phyloP scores from a whole-genome alignment of 305 asterid species.

The Striga hermonthica region DNA sequence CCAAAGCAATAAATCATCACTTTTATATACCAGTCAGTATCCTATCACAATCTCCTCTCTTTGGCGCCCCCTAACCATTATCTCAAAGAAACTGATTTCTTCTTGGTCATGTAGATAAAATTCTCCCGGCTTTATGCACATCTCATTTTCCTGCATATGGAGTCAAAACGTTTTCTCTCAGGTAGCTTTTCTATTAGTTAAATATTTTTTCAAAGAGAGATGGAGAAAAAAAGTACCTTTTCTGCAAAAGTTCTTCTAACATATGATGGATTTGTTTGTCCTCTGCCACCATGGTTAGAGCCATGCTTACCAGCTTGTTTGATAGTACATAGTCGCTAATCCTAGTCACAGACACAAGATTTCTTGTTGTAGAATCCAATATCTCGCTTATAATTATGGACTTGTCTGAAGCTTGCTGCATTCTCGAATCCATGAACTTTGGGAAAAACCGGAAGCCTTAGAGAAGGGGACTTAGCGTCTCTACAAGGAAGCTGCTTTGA shows the following conservation, averaged over 20 bases:
- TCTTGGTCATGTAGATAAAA: slow-evolving; percentile 93
- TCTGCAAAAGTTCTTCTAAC: slow-evolving; percentile 96
- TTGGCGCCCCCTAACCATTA: slow-evolving; percentile 84
- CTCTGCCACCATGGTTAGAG: slow-evolving; percentile 97
- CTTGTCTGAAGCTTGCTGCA: slow-evolving; percentile 97
- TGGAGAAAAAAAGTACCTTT: slow-evolving; percentile 49
- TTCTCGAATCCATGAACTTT: slow-evolving; percentile 94
- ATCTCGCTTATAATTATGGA: slow-evolving; percentile 95
- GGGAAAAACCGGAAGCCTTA: slow-evolving; percentile 78
- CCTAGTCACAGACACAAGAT: slow-evolving; percentile 88
- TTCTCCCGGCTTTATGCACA: slow-evolving; percentile 96
- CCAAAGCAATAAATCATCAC: too few relatives aligned
- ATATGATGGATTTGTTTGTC: slow-evolving; percentile 96
- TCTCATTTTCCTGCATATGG: slow-evolving; percentile 74
- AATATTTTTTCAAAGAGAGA: not conserved
- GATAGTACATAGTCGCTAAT: slow-evolving; percentile 96
- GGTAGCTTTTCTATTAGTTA: too few relatives aligned
- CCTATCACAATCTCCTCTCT: slow-evolving; percentile 82
- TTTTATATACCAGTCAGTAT: too few relatives aligned
- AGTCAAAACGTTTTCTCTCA: too few relatives aligned
- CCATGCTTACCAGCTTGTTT: slow-evolving; percentile 97
- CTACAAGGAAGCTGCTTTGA: slow-evolving; percentile 82
- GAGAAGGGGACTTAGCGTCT: slow-evolving; percentile 59
- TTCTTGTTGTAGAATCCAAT: slow-evolving; percentile 93
- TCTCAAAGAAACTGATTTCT: slow-evolving; percentile 78